Evolutionary conservation across 2,329 filamentous ascomycete genomes (phyloP).

Genomic region (Colletotrichum cordylinicola): DNA sequence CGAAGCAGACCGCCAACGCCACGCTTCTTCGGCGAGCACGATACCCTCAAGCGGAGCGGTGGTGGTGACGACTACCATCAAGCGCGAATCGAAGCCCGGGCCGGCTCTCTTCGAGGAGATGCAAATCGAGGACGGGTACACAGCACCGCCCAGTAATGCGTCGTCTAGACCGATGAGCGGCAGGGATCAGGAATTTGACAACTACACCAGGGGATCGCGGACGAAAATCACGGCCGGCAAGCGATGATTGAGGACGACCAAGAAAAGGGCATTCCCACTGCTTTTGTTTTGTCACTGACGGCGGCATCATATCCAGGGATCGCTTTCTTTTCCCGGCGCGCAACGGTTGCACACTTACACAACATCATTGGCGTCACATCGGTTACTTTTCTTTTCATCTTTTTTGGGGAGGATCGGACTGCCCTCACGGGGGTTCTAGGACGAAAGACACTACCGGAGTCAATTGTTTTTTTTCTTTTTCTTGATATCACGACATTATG

Average conservation of each 20-base stretch:
- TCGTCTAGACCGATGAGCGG: background rate
- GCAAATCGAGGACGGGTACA: background rate
- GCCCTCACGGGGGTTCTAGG: constrained; percentile 6
- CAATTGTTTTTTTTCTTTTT: background rate
- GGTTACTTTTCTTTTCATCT: background rate
- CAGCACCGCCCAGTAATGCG: background rate
- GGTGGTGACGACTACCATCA: constrained; percentile 43
- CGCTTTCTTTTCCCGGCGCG: background rate
- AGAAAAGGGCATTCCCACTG: background rate
- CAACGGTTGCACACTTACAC: background rate
- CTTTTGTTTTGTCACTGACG: background rate
- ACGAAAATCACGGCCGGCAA: constrained; percentile 3
- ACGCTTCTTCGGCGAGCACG: background rate
- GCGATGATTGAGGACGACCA: background rate
- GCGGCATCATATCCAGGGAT: background rate
- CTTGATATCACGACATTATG: background rate
- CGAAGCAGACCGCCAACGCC: background rate
- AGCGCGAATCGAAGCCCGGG: constrained; percentile 35
- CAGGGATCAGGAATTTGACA: background rate
- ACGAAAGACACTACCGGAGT: background rate
- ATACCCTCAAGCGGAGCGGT: constrained; percentile 26
- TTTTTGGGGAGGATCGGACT: background rate
- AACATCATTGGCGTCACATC: background rate
- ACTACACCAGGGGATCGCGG: background rate
- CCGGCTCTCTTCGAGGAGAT: background rate